Base-by-base conservation (phyloP, 306 rosid genomes). In the Arachis stenosperma region DNA sequence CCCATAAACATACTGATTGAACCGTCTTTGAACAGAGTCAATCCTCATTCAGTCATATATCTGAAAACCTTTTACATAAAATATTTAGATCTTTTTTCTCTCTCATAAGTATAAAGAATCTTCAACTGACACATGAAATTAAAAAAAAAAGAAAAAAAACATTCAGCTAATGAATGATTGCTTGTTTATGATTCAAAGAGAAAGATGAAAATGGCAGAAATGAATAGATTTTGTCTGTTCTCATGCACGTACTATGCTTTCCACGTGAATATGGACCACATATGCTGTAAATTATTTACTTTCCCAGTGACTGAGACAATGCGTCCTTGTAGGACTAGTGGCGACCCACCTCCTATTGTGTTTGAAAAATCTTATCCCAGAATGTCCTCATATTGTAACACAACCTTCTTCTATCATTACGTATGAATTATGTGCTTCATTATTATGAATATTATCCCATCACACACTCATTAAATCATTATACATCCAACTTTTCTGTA, bases 201-300 rank as follows among this genome's bases (percentile, higher is more conserved):
- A 66, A 39, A 47, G 9, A 13, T 2, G 39, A 6, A 55, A 0
- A 8, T 41, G 40, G 43, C 15, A 33, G 15, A 68, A 80, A 73
- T 56, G 80, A 76, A 75, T 61, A 67, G 65, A 47, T 53, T 82
- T 84, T 86, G 87, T 88, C 87, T 74, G 66, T 67, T 75, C 81
- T 60, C 80, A 48, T 75, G 76, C 80, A 78, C 75, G 39, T 57
- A 79, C 85, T 83, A 91, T 86, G 36, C 40, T 70, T 73, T 95
- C 85, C 92, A 87, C 92, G 89, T 87, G 92, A 89, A 89, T 76
- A 65, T 83, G 55, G 64, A 73, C 82, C 81, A 70, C 50, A 55
- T 73, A 81, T 47, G 33, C 61, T 43, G 59, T 75, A 79, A 68
- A 55, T 74, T 61, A 78, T 57, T 68, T 40, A 54, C 52, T 22